Percentiles rank a stretch among this genome's conserved stretches.
Evolutionary conservation across 2,329 filamentous ascomycete genomes (phyloP).

Genomic region (Scortechinia acanthostroma): DNA sequence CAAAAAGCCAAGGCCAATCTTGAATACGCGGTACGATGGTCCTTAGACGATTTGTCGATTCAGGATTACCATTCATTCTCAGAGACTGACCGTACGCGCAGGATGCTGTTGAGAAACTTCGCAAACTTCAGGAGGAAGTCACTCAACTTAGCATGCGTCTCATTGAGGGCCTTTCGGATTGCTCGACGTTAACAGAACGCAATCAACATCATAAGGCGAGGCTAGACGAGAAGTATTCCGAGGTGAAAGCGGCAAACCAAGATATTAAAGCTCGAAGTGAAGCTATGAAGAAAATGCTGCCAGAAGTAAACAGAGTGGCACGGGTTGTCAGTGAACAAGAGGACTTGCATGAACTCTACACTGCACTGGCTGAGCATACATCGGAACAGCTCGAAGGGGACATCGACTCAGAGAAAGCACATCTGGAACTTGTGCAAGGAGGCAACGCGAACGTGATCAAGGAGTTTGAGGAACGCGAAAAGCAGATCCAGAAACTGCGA

Average conservation of each 20-base stretch:
- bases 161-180: background rate
- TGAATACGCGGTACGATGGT: slow-evolving; percentile 45
- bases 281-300: slow-evolving; percentile 18
- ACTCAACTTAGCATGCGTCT: background rate
- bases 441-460: slow-evolving; percentile 50
- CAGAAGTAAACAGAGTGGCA: slow-evolving; percentile 7
- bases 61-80: slow-evolving; percentile 58
- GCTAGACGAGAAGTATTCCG: slow-evolving; percentile 23
- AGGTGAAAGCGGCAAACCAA: slow-evolving; percentile 18
- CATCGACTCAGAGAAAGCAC: slow-evolving; percentile 49
- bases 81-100: slow-evolving; percentile 46
- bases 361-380: slow-evolving; percentile 18
- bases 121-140: background rate
- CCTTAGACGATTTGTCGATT: slow-evolving; percentile 54
- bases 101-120: slow-evolving; percentile 4
- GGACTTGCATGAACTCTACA: slow-evolving; percentile 14
- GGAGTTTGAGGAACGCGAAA: slow-evolving; percentile 50
- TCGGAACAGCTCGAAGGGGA: slow-evolving; percentile 49
- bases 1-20: slow-evolving; percentile 46
- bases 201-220: slow-evolving; percentile 17
- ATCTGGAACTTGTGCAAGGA: slow-evolving; percentile 53
- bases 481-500: slow-evolving; percentile 43
- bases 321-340: background rate
- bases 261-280: slow-evolving; percentile 11
- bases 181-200: background rate